A percentile compares a stretch with the other conserved stretches of the same genome.
Evolutionary conservation across 495 filamentous ascomycete genomes (phyloP).

Genomic region (Hypoxylon perforatum): DNA sequence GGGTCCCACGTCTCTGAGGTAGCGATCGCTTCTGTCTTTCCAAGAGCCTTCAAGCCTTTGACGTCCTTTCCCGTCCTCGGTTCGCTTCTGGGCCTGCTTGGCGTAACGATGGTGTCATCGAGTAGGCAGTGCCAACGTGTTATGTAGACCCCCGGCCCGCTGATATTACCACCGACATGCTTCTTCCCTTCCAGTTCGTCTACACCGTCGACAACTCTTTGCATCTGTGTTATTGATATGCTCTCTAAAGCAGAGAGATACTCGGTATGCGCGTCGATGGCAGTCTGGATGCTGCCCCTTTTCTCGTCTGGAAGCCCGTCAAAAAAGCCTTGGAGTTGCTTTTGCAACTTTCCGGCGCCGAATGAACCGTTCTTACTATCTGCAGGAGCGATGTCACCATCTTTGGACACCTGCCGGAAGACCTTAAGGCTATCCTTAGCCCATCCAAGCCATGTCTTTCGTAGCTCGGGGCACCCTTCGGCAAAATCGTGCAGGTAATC

Average conservation of each 20-base stretch:
- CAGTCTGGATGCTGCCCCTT: constrained; percentile 46
- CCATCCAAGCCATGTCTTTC: constrained; percentile 61
- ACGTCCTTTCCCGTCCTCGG: constrained; percentile 64
- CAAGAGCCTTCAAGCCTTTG: constrained; percentile 59
- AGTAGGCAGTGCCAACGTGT: constrained; percentile 71
- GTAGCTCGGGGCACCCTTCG: constrained; percentile 69
- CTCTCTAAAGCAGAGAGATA: constrained; percentile 62
- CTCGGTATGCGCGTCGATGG: constrained; percentile 63
- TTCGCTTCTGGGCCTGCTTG: constrained; percentile 53
- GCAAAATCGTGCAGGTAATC: constrained; percentile 71
- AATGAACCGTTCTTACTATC: neutral
- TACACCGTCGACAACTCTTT: constrained; percentile 52
- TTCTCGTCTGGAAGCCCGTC: constrained; percentile 52
- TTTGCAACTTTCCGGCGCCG: constrained; percentile 58
- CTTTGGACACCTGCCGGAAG: constrained; percentile 35
- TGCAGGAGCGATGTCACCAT: neutral
- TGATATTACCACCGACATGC: constrained; percentile 34
- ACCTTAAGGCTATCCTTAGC: constrained; percentile 47
- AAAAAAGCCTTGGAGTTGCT: constrained; percentile 58
- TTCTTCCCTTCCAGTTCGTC: constrained; percentile 17
- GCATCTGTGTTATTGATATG: constrained; percentile 61
- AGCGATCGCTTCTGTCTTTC: constrained; percentile 57
- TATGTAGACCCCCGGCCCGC: constrained; percentile 72
- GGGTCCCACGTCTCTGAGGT: constrained; percentile 47
- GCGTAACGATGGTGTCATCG: constrained; percentile 68